Conservation (phyloP, 2,329 filamentous ascomycete genomes). For the Sarocladium strictum region DNA sequence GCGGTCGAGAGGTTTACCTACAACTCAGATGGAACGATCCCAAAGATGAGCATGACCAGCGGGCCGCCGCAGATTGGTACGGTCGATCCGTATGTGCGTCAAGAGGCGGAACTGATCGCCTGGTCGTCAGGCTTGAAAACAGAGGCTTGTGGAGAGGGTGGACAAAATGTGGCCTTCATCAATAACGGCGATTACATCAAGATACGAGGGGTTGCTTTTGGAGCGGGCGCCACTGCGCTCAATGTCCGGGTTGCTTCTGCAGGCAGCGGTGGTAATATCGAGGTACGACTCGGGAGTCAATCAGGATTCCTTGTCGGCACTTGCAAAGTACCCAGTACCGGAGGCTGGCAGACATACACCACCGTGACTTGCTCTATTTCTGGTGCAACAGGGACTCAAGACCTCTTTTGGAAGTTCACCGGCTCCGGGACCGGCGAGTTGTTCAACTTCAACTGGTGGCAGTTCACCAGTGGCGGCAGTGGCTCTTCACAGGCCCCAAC, state of each 20-base stretch:
- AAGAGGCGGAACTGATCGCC: slow-evolving; percentile 24
- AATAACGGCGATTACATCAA: slow-evolving; percentile 26
- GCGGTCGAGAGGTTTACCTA: slow-evolving; percentile 21
- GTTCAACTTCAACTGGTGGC: slow-evolving; percentile 23
- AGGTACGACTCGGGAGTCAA: slow-evolving; percentile 20
- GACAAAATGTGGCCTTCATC: slow-evolving; percentile 19
- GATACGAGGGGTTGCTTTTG: slow-evolving; percentile 24
- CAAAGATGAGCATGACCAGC: slow-evolving; percentile 20
- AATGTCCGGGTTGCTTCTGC: slow-evolving; percentile 21
- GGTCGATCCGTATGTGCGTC: slow-evolving; percentile 21
- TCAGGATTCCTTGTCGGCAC: slow-evolving; percentile 20
- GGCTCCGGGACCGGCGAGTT: slow-evolving; percentile 15
- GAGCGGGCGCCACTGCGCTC: slow-evolving; percentile 19
- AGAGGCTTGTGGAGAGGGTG: slow-evolving; percentile 19
- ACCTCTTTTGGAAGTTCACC: slow-evolving; percentile 17
- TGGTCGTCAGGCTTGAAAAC: slow-evolving; percentile 20
- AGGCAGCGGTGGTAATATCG: slow-evolving; percentile 19
- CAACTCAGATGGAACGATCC: slow-evolving; percentile 23
- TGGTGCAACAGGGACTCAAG: slow-evolving; percentile 17
- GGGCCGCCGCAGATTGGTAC: slow-evolving; percentile 20
- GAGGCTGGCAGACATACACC: slow-evolving; percentile 19
- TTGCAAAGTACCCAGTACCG: slow-evolving; percentile 21
- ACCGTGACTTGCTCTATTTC: slow-evolving; percentile 17
- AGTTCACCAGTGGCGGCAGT: slow-evolving; percentile 13
- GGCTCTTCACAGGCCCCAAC: background rate